Evolutionary conservation across 495 filamentous ascomycete species (phyloP), one percentile per base, ranked within the genome.

Genomic region (Talaromyces proteolyticus): DNA sequence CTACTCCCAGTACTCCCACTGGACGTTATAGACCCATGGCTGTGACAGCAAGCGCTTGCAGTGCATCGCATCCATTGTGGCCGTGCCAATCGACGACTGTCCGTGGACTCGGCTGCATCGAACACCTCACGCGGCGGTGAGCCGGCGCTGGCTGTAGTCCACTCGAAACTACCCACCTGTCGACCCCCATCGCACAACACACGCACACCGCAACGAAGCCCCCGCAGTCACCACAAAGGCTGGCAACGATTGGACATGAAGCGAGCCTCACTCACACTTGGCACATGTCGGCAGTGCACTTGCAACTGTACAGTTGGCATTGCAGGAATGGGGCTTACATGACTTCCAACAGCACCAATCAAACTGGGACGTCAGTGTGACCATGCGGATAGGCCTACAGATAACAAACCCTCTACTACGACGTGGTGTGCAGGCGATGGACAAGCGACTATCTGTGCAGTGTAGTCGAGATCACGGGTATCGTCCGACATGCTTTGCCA

Each of bases 261-360:
- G 14, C 29, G 29, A 34, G 8, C 8, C 29, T 8, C 29, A 10
- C 8, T 4, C 14, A 14, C 8, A 14, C 29, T 34, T 34, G 29
- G 29, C 29, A n/a, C n/a, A n/a, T n/a, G n/a, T n/a, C n/a, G n/a
- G n/a, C n/a, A n/a, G n/a, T n/a, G n/a, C n/a, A 26, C 43, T 47
- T 17, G 12, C 18, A 16, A 47, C 26, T 19, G 29, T 37, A 38
- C 45, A 49, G 47, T 40, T 49, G 34, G 47, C 47, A 49, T n/a
- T 49, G 16, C 37, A 41, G 34, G 14, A 14, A 40, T 20, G 47
- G 22, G 47, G 37, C 47, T 49, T 17, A 4, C 18, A 41, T 14
- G 29, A 34, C 29, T 14, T 10, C 4, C 29, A n/a, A 14, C 29
- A 14, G 14, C 1, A 34, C 29, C 29, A 34, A 34, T 34, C 29